These are phyloP conservation scores for Bauhinia variegata DNA, from an alignment of 306 rosid species.

Conservation along the genomic window DNA sequence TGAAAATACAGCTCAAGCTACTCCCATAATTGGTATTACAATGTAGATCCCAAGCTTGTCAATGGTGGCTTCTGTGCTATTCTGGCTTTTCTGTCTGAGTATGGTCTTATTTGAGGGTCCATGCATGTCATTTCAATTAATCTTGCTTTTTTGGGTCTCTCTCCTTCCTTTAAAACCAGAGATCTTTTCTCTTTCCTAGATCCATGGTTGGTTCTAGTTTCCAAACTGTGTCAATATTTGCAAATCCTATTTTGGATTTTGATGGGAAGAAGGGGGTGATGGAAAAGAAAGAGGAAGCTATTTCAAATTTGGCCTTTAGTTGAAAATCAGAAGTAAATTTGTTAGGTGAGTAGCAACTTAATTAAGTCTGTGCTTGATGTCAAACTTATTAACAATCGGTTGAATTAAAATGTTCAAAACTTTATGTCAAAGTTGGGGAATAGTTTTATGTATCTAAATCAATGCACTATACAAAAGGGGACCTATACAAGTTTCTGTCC, in stretches of 20 bases:
- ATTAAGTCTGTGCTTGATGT: not conserved
- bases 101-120: constrained; percentile 42
- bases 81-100: constrained; percentile 38
- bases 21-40: constrained; percentile 25
- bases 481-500: too few species aligned
- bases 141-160: constrained; percentile 37
- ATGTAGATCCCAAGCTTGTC: constrained; percentile 53
- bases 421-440: too few species aligned
- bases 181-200: constrained; percentile 28
- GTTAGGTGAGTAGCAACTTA: not conserved
- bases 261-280: too few species aligned
- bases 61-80: constrained; percentile 45
- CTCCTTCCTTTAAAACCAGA: constrained; percentile 30
- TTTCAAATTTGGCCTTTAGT: not conserved
- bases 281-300: too few species aligned
- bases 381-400: too few species aligned
- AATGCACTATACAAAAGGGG: too few species aligned
- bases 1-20: constrained; percentile 20
- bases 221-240: too few species aligned
- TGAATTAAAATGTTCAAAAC: too few species aligned
- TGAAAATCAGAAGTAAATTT: not conserved
- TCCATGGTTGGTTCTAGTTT: not conserved
- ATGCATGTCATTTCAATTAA: constrained; percentile 47
- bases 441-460: too few species aligned
- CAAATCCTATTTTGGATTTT: too few species aligned